phyloP scores from a whole-genome alignment of 768 basidiomycete species.

The Calocera viscosa region DNA sequence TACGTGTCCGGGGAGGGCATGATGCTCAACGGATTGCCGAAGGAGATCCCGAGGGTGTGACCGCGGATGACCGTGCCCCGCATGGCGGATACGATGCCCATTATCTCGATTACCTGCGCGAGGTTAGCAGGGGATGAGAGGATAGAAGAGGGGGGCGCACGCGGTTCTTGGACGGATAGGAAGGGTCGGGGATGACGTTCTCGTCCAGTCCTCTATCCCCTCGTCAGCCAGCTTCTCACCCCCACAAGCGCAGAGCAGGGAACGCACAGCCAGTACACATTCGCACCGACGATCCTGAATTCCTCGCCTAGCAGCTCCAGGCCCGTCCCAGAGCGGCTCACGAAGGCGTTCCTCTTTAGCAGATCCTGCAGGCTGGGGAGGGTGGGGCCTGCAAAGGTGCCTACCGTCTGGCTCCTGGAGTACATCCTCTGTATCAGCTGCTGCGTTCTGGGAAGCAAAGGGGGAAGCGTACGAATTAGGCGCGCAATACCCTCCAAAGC shows the following conservation, averaged over 20 bases:
- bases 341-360: constrained; percentile 16
- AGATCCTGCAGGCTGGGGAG: constrained; percentile 10
- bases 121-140: neutral
- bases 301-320: constrained; percentile 15
- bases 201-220: constrained; percentile 23
- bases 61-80: constrained; percentile 22
- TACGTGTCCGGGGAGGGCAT: constrained; percentile 21
- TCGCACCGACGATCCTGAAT: constrained; percentile 19
- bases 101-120: neutral
- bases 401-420: neutral
- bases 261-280: constrained; percentile 25
- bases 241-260: neutral
- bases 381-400: neutral
- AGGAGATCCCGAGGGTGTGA: constrained; percentile 25
- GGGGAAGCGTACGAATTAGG: neutral
- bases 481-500: neutral
- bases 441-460: neutral
- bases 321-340: constrained; percentile 11
- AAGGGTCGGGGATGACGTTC: constrained; percentile 22
- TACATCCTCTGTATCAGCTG: neutral
- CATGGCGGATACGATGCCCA: constrained; percentile 17
- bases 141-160: constrained; percentile 9
- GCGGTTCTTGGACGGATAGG: constrained; percentile 21
- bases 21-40: constrained; percentile 24
- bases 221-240: neutral